phyloP scores from a whole-genome alignment of 2,329 filamentous ascomycete species.

The Aspergillus candidus region DNA sequence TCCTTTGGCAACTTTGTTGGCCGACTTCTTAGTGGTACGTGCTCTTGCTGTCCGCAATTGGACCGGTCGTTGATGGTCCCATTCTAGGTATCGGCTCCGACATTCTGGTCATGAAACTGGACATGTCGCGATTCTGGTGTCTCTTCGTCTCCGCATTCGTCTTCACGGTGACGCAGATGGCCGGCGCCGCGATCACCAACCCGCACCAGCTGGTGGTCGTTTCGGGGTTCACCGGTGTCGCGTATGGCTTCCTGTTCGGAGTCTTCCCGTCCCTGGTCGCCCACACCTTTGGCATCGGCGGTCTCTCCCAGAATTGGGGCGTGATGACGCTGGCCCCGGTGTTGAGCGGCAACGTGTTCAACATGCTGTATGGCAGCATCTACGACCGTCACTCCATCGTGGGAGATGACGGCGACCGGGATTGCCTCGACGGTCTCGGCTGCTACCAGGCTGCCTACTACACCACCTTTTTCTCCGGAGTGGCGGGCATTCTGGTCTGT shows the following conservation, averaged over 20 bases:
- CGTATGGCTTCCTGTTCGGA: conserved; percentile 89
- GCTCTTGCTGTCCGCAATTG: too few species aligned
- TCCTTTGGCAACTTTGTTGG: conserved; percentile 82
- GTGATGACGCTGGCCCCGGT: conserved; percentile 88
- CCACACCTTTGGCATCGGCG: conserved; percentile 84
- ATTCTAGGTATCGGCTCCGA: conserved; percentile 76
- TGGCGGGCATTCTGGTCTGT: conserved; percentile 62
- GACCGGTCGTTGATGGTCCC: neutral
- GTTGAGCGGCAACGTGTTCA: conserved; percentile 84
- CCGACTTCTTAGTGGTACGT: conserved; percentile 66
- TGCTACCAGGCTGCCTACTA: conserved; percentile 81
- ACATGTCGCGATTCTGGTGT: conserved; percentile 85
- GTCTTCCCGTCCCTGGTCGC: conserved; percentile 86
- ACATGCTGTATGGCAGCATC: conserved; percentile 77
- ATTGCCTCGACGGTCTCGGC: conserved; percentile 68
- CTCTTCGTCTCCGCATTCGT: conserved; percentile 69
- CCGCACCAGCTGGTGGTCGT: conserved; percentile 72
- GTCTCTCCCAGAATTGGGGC: conserved; percentile 92
- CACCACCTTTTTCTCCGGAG: conserved; percentile 67
- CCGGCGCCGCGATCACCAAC: conserved; percentile 67
- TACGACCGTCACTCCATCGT: conserved; percentile 75
- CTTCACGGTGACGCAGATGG: conserved; percentile 73
- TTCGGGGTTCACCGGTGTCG: conserved; percentile 77
- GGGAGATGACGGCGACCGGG: conserved; percentile 61
- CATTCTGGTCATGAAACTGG: conserved; percentile 72